These are phyloP conservation scores for Rhododendron vialii DNA, from an alignment of 148 eudicot species.

Conservation along the genomic window DNA sequence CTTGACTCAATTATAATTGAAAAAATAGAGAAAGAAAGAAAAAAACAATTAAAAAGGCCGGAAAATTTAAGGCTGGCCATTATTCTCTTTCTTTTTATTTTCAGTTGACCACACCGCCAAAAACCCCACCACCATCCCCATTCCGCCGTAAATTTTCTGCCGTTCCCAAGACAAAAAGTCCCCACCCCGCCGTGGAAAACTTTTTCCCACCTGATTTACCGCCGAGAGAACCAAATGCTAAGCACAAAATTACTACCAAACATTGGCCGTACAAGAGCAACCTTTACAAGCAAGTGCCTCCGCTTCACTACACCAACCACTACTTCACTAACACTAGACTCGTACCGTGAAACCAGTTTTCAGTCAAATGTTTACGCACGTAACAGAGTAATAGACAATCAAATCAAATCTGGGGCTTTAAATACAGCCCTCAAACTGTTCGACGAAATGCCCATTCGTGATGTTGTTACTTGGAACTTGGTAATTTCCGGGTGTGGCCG, in stretches of 20 bases:
- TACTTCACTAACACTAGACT: slow-evolving; percentile 20
- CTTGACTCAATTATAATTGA: too few species aligned
- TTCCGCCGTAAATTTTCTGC: neutral
- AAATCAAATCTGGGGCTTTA: slow-evolving; percentile 43
- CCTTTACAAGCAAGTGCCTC: neutral
- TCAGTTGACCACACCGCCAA: too few species aligned
- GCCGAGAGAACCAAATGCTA: slow-evolving; percentile 14
- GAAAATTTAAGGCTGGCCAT: too few species aligned
- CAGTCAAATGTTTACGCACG: slow-evolving; percentile 28
- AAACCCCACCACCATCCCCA: neutral
- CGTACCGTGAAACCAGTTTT: slow-evolving; percentile 27
- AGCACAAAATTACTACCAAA: neutral
- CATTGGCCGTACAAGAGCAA: slow-evolving; percentile 11
- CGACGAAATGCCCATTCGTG: slow-evolving; percentile 66
- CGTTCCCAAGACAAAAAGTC: neutral
- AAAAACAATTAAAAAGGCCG: too few species aligned
- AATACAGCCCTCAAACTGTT: slow-evolving; percentile 51
- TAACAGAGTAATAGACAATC: slow-evolving; percentile 38
- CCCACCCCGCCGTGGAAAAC: neutral
- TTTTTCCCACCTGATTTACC: neutral
- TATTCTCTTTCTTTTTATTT: too few species aligned
- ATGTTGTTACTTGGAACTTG: slow-evolving; percentile 68
- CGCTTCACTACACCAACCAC: slow-evolving; percentile 3
- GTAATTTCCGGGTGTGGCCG: slow-evolving; percentile 56
- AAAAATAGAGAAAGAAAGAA: too few species aligned